A percentile compares a stretch with the other conserved stretches of the same genome.
Conservation (phyloP, 805 yeast genomes). For the Ogataea populi-albae region DNA sequence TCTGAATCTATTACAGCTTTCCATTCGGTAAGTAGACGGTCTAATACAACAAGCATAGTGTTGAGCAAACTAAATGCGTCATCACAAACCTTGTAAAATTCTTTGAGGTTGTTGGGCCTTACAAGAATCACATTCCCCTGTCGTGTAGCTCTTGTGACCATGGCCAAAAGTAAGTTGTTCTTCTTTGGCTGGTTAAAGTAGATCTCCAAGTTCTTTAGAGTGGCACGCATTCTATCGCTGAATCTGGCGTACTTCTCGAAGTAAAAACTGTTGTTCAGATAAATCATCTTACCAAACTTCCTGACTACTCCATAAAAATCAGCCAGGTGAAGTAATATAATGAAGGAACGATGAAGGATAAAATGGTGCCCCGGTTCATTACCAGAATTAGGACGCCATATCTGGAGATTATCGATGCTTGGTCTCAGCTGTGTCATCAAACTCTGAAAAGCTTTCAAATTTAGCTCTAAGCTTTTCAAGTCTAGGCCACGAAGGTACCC, state of each 20-base stretch:
- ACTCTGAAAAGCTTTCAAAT: constrained; percentile 28
- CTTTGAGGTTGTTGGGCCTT: constrained; percentile 36
- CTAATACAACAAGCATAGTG: constrained; percentile 32
- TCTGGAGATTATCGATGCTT: constrained; percentile 10
- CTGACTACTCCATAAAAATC: constrained; percentile 48
- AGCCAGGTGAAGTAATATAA: constrained; percentile 43
- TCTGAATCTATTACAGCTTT: constrained; percentile 25
- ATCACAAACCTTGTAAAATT: constrained; percentile 39
- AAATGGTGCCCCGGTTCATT: constrained; percentile 23
- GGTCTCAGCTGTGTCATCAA: constrained; percentile 30
- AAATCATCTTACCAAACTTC: constrained; percentile 46
- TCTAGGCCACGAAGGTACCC: constrained; percentile 22
- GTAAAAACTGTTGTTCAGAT: constrained; percentile 43
- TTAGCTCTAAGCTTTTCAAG: constrained; percentile 21
- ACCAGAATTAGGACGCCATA: no score
- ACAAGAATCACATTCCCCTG: constrained; percentile 37
- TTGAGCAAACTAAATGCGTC: constrained; percentile 37
- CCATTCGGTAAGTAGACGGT: constrained; percentile 42
- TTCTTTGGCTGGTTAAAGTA: constrained; percentile 42
- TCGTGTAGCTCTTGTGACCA: constrained; percentile 44
- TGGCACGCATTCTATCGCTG: constrained; percentile 25
- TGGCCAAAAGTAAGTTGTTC: constrained; percentile 48
- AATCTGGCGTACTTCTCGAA: constrained; percentile 36
- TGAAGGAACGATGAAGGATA: constrained; percentile 40
- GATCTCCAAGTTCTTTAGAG: constrained; percentile 22